These are phyloP conservation scores for Berberis vulgaris DNA, from an alignment of 164 flowering plant genomes.

Conservation along the genomic window DNA sequence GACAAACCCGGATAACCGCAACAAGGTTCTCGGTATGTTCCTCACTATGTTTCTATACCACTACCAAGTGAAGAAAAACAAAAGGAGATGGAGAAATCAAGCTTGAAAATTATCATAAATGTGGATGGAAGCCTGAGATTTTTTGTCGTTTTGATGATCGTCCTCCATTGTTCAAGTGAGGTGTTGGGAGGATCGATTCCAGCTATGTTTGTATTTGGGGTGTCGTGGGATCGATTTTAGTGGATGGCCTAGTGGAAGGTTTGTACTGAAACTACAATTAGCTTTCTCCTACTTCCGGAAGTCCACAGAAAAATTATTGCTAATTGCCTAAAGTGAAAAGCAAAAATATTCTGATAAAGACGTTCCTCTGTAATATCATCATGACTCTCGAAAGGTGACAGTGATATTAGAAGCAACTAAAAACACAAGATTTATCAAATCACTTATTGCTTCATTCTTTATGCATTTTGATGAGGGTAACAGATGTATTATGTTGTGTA, in stretches of 20 bases:
- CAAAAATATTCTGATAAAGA: too few species aligned
- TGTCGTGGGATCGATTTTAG: slow-evolving; percentile 53
- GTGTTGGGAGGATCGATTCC: slow-evolving; percentile 21
- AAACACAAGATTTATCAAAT: too few species aligned
- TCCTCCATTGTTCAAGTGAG: not conserved
- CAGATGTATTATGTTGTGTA: too few species aligned
- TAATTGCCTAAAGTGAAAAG: too few species aligned
- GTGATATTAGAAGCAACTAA: too few species aligned
- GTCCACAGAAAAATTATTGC: not conserved
- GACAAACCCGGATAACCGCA: too few species aligned
- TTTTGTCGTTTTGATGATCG: not conserved
- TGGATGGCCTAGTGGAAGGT: slow-evolving; percentile 58
- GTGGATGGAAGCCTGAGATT: not conserved
- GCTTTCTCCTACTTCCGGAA: not conserved
- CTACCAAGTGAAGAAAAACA: not conserved
- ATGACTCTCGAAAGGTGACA: too few species aligned
- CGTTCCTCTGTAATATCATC: too few species aligned
- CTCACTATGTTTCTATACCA: not conserved
- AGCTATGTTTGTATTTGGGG: slow-evolving; percentile 74
- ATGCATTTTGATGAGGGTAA: too few species aligned
- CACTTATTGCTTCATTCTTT: too few species aligned
- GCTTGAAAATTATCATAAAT: not conserved
- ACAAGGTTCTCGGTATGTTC: not conserved
- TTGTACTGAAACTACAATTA: slow-evolving; percentile 54
- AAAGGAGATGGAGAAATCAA: not conserved